A percentile compares a stretch with the other conserved stretches of the same genome.
phyloP scores from a whole-genome alignment of 129 eudicot species.

The Escallonia rubra region DNA sequence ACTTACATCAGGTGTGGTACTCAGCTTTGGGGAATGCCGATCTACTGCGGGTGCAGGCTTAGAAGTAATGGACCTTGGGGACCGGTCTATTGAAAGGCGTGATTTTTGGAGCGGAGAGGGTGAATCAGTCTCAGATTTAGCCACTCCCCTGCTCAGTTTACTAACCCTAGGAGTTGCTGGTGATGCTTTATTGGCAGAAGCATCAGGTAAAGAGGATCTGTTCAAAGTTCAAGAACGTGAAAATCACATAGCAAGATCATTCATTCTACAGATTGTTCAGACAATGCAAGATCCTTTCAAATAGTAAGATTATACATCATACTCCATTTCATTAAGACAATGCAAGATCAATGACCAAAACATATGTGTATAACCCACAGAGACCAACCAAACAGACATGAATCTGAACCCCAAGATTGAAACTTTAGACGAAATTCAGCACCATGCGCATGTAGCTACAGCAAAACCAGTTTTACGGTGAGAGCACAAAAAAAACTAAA shows the following conservation, averaged over 20 bases:
- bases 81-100: slow-evolving; percentile 54
- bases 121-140: slow-evolving; percentile 62
- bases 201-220: slow-evolving; percentile 51
- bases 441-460: background rate
- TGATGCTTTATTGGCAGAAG: slow-evolving; percentile 54
- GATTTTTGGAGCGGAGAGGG: slow-evolving; percentile 57
- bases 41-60: slow-evolving; percentile 38
- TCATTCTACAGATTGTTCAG: slow-evolving; percentile 45
- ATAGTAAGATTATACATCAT: background rate
- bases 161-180: slow-evolving; percentile 66
- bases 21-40: slow-evolving; percentile 61
- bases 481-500: background rate
- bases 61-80: slow-evolving; percentile 64
- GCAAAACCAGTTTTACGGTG: slow-evolving; percentile 1
- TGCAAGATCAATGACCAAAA: slow-evolving; percentile 15
- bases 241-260: slow-evolving; percentile 16
- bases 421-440: slow-evolving; percentile 1
- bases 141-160: slow-evolving; percentile 41
- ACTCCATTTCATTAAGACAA: slow-evolving; percentile 5
- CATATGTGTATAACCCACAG: slow-evolving; percentile 1
- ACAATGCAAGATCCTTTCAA: slow-evolving; percentile 41
- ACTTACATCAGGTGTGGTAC: slow-evolving; percentile 74
- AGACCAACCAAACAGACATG: slow-evolving; percentile 8
- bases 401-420: background rate
- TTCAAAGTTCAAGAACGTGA: background rate